phyloP scores from a whole-genome alignment of 1,284 basidiomycete species.

The Schizophyllum amplum region DNA sequence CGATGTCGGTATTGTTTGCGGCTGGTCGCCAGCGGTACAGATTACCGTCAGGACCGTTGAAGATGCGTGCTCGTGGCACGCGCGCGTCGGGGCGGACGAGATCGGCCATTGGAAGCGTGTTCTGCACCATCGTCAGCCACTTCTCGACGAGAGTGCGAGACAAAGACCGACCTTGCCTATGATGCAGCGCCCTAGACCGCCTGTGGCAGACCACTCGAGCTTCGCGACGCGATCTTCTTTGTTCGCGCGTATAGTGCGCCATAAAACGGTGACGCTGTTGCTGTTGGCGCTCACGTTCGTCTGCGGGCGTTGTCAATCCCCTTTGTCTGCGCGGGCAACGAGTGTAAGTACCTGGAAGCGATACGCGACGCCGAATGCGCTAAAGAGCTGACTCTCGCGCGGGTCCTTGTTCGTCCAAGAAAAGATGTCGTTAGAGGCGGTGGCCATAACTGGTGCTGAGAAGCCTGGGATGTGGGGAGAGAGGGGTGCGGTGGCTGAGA shows the following conservation, averaged over 20 bases:
- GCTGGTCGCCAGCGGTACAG: conserved; percentile 70
- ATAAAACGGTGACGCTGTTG: conserved; percentile 65
- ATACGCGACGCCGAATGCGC: conserved; percentile 71
- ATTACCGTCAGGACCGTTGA: conserved; percentile 74
- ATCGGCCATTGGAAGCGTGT: conserved; percentile 71
- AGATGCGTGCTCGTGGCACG: conserved; percentile 43
- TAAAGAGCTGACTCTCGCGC: conserved; percentile 73
- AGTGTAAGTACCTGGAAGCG: conserved; percentile 54
- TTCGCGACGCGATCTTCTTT: conserved; percentile 79
- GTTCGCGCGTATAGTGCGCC: conserved; percentile 66
- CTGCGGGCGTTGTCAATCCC: conserved; percentile 16
- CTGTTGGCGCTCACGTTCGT: conserved; percentile 55
- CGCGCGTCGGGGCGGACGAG: conserved; percentile 59
- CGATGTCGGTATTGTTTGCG: conserved; percentile 45
- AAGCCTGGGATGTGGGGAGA: background rate
- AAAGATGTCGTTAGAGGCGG: conserved; percentile 56
- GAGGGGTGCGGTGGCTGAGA: background rate
- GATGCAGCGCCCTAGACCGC: conserved; percentile 70
- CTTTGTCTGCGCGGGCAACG: background rate
- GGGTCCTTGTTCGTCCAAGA: conserved; percentile 82
- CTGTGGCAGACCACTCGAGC: conserved; percentile 74
- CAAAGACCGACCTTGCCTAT: conserved; percentile 59
- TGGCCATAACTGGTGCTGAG: background rate
- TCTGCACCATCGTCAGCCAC: conserved; percentile 32
- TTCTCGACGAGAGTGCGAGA: conserved; percentile 9